These are phyloP conservation scores for Globisporangium camurandrum DNA, from an alignment of 352 stramenopile species.

Conservation along the genomic window DNA sequence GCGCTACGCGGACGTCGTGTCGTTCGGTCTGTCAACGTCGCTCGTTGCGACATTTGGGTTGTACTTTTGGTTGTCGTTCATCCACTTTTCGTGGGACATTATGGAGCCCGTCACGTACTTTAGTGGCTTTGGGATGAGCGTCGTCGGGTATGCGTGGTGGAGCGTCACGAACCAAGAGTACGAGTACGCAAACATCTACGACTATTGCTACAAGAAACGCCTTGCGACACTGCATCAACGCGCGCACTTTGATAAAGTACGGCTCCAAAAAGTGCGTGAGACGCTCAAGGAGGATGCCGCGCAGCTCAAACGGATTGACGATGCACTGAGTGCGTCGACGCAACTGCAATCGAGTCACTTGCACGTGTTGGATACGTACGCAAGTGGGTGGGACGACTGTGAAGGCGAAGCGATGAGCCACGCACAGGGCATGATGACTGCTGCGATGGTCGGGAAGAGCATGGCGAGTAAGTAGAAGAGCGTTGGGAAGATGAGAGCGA, in stretches of 20 bases:
- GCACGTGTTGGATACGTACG: not conserved
- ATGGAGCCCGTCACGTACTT: constrained; percentile 90
- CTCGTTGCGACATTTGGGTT: constrained; percentile 73
- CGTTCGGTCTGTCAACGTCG: constrained; percentile 44
- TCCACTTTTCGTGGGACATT: constrained; percentile 87
- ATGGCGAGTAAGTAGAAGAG: too few species aligned
- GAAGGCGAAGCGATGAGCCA: too few species aligned
- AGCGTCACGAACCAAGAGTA: constrained; percentile 82
- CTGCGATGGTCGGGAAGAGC: too few species aligned
- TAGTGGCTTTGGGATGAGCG: constrained; percentile 70
- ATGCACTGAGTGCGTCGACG: constrained; percentile 59
- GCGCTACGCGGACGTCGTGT: constrained; percentile 48
- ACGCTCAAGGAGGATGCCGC: constrained; percentile 27
- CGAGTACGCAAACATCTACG: constrained; percentile 85
- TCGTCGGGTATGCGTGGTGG: constrained; percentile 81
- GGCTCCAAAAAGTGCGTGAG: constrained; percentile 31
- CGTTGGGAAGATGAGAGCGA: too few species aligned
- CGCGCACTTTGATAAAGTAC: constrained; percentile 47
- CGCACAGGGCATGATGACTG: too few species aligned
- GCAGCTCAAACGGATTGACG: constrained; percentile 39
- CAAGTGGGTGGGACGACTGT: not conserved
- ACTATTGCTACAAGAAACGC: constrained; percentile 73
- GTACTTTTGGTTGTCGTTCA: constrained; percentile 86
- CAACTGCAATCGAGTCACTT: constrained; percentile 63
- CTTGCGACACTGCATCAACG: constrained; percentile 45